Conservation (phyloP, 2,329 filamentous ascomycete species). For the Elsinoe ampelina region DNA sequence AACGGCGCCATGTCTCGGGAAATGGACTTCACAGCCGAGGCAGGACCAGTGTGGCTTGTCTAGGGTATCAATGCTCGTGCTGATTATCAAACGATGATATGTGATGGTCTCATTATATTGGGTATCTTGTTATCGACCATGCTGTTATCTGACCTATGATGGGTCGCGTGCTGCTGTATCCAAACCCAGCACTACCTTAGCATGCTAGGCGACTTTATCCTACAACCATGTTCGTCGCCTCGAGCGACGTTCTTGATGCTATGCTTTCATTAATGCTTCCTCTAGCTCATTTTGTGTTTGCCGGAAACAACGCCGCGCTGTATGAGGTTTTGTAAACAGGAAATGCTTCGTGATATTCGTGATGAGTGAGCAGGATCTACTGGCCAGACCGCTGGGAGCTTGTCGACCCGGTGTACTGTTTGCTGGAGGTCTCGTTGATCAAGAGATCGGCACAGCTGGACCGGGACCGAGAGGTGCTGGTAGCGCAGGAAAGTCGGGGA, state of each 20-base stretch:
- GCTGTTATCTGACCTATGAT: background rate
- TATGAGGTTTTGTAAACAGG: background rate
- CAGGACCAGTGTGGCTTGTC: background rate
- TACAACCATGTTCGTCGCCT: background rate
- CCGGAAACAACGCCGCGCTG: background rate
- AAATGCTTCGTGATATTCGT: background rate
- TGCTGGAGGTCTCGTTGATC: background rate
- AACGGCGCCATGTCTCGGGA: slow-evolving; percentile 5
- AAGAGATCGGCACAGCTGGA: background rate
- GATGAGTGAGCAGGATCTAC: background rate
- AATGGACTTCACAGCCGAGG: background rate
- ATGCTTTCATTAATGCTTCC: background rate
- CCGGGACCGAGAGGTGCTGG: background rate
- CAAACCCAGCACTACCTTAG: no score
- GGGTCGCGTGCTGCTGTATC: background rate
- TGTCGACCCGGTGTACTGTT: background rate
- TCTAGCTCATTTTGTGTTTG: no score
- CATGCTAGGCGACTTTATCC: background rate
- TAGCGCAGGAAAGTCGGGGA: background rate
- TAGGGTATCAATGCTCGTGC: background rate
- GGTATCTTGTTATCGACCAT: slow-evolving; percentile 1
- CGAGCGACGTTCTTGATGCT: background rate
- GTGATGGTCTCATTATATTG: background rate
- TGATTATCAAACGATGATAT: background rate
- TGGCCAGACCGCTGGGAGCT: background rate